Base-by-base conservation (phyloP, 805 yeast genomes). In the Brettanomyces sp. region DNA sequence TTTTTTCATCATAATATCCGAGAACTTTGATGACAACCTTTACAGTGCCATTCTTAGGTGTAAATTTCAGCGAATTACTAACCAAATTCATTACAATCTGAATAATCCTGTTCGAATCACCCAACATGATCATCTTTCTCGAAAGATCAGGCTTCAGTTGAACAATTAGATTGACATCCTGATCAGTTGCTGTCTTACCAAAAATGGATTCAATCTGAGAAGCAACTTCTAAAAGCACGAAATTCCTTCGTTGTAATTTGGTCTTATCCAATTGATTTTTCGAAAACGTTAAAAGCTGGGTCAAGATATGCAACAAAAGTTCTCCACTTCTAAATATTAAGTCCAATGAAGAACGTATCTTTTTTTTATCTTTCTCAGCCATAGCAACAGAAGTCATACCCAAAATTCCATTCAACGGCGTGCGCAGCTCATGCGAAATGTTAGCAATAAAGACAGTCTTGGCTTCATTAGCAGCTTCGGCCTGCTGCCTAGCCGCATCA, bases 371-470 rank as follows among this genome's bases (percentile, higher is more conserved):
- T 28, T 70, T 71, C 60, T 93, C 98, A 21, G 85, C 93, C 85
- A 89, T 80, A 5, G 96, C 90, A 47, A 91, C 84, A 3, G 95
- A 85, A 0, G 97, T 86, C 90, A 91, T 86, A 51, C 98, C 98
- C 45, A 93, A 68, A 38, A 93, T 93, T 60, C 99, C 99, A 62
- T 93, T 93, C 50, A 93, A 69, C 1, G 99, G 99, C 0, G 98
- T 93, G 55, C 98, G 77, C 58, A 93, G 71, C 67, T 93, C 99
- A 62, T 88, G 96, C 0, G 96, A 86, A 14, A 88, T 89, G 54
- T 90, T 86, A 2, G 96, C 96, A 56, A 88, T 82, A 60, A 88
- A 88, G 5, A 87, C 89, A 5, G 98, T 90, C 59, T 93, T 93
- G 3, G 98, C 96, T 55, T 93, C 97, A 62, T 91, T 91, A 1